Conservation (phyloP, 2,329 filamentous ascomycete genomes). For the Curvularia hawaiiensis region DNA sequence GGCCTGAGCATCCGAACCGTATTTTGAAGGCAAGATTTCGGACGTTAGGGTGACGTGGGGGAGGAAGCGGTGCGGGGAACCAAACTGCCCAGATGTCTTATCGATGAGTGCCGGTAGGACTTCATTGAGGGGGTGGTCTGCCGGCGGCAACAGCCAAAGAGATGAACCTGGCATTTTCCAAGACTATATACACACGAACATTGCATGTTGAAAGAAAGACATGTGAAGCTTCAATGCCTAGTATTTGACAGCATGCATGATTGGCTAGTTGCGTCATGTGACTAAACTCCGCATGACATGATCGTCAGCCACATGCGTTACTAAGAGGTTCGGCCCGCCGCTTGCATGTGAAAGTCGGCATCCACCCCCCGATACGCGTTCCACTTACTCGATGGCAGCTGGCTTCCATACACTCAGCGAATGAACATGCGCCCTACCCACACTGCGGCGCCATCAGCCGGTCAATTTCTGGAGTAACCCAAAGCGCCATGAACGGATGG, state of each 20-base stretch:
- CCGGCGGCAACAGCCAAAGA: conserved; percentile 51
- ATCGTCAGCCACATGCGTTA: conserved; percentile 8
- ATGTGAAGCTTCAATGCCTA: conserved; percentile 3
- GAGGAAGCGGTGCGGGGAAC: conserved; percentile 46
- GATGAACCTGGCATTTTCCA: conserved; percentile 49
- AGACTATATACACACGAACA: too few species aligned
- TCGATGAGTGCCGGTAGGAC: conserved; percentile 44
- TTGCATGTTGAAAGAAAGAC: background rate
- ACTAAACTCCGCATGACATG: conserved; percentile 5
- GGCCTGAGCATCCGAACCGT: conserved; percentile 40
- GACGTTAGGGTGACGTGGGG: conserved; percentile 52
- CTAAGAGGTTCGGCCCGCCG: conserved; percentile 12
- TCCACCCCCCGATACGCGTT: conserved; percentile 12
- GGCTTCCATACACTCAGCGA: conserved; percentile 26
- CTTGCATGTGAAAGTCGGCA: conserved; percentile 28
- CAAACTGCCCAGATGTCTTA: conserved; percentile 40
- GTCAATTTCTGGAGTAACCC: conserved; percentile 20
- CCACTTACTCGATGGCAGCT: conserved; percentile 24
- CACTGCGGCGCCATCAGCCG: conserved; percentile 21
- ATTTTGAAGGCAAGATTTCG: conserved; percentile 34
- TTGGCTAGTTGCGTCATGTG: conserved; percentile 12
- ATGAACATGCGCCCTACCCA: conserved; percentile 33
- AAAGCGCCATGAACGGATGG: conserved; percentile 29
- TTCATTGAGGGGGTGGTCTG: conserved; percentile 37
- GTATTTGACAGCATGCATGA: background rate